phyloP scores from a whole-genome alignment of 2,329 filamentous ascomycete species.

The Zarea fungicola region DNA sequence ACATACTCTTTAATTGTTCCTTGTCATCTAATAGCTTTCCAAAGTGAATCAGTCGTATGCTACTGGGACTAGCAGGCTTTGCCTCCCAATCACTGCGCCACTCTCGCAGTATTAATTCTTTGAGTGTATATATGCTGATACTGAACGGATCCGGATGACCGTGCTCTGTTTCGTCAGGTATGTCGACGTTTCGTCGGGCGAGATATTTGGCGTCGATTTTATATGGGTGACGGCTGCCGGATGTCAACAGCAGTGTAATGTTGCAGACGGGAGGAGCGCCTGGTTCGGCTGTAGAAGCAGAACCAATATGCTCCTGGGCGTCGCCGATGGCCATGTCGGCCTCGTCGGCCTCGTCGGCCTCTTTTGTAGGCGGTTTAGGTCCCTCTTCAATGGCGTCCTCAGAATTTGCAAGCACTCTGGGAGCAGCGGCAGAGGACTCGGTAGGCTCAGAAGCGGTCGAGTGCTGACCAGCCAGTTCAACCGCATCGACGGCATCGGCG shows the following conservation, averaged over 20 bases:
- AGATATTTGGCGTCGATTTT: conserved; percentile 86
- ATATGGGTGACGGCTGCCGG: conserved; percentile 80
- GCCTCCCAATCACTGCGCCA: conserved; percentile 92
- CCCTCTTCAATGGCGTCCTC: conserved; percentile 22
- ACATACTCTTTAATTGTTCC: conserved; percentile 72
- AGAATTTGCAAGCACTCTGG: conserved; percentile 23
- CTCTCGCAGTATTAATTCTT: conserved; percentile 87
- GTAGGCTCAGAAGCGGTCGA: conserved; percentile 1
- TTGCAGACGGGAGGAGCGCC: conserved; percentile 47
- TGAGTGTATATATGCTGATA: conserved; percentile 89
- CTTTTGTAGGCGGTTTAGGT: conserved; percentile 25
- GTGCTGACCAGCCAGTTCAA: not conserved
- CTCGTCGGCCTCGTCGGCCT: conserved; percentile 29
- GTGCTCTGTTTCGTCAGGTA: conserved; percentile 58
- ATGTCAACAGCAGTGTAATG: conserved; percentile 80
- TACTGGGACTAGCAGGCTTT: conserved; percentile 78
- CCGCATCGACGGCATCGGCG: not conserved
- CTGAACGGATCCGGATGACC: conserved; percentile 72
- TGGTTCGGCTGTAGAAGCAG: conserved; percentile 24
- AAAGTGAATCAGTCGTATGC: conserved; percentile 87
- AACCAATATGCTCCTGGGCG: conserved; percentile 37
- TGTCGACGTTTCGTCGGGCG: conserved; percentile 69
- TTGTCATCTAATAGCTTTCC: conserved; percentile 90
- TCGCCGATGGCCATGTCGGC: conserved; percentile 39
- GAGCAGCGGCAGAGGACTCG: conserved; percentile 17